Evolutionary conservation across 345 rosid species (phyloP).

Genomic region (Rhodomyrtus tomentosa): DNA sequence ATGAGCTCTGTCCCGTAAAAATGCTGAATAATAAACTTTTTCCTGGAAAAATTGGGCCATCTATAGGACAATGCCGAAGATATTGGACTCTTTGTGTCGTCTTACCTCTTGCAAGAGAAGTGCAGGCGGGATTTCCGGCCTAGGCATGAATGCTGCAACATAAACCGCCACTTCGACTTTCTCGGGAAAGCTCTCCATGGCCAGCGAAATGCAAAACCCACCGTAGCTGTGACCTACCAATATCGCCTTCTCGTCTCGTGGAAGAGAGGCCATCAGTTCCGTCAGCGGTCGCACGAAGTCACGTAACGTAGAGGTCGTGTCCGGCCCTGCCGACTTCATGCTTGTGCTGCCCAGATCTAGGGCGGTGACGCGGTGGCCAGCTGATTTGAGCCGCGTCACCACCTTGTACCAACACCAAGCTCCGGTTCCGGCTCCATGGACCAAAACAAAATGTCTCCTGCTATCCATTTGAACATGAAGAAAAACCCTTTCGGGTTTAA

Average conservation of each 20-base stretch:
- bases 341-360: conserved; percentile 43
- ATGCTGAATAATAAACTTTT: background rate
- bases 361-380: conserved; percentile 41
- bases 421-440: conserved; percentile 51
- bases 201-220: conserved; percentile 27
- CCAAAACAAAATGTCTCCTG: conserved; percentile 34
- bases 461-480: background rate
- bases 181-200: conserved; percentile 46
- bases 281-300: conserved; percentile 33
- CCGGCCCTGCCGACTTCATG: conserved; percentile 12
- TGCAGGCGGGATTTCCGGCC: background rate
- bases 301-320: conserved; percentile 16
- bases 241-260: conserved; percentile 28
- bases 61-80: background rate
- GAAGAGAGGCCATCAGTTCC: conserved; percentile 36
- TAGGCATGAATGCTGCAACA: conserved; percentile 44
- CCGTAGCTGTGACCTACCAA: conserved; percentile 57
- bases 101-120: background rate
- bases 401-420: conserved; percentile 75
- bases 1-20: background rate
- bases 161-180: conserved; percentile 36
- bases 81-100: background rate
- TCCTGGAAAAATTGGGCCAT: background rate
- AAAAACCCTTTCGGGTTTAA: background rate
- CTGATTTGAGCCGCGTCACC: conserved; percentile 18